Percentiles rank a stretch among this genome's conserved stretches.
phyloP scores from a whole-genome alignment of 139 green algal genomes.

The Axilococcus clingmanii region DNA sequence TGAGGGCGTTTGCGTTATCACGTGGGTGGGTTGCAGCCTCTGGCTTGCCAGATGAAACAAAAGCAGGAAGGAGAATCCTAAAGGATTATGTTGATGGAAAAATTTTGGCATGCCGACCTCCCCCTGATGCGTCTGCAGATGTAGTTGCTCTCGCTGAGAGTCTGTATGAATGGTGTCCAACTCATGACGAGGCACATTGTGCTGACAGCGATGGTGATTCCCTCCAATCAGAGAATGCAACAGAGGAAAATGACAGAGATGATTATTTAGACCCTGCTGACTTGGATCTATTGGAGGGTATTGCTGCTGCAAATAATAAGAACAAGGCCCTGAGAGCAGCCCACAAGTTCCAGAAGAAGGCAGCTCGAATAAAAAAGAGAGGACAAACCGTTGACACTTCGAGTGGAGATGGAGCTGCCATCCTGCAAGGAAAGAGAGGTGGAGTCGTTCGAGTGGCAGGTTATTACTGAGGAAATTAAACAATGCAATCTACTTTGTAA shows the following conservation, averaged over 20 bases:
- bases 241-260: neutral
- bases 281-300: slow-evolving; percentile 6
- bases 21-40: slow-evolving; percentile 56
- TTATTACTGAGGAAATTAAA: neutral
- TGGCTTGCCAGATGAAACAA: slow-evolving; percentile 81
- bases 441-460: neutral
- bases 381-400: neutral
- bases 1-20: slow-evolving; percentile 45
- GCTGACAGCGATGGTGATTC: neutral
- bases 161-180: neutral
- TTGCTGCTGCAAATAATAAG: neutral
- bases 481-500: neutral
- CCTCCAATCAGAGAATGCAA: neutral
- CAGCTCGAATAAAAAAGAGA: slow-evolving; percentile 36
- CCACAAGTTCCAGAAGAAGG: slow-evolving; percentile 80
- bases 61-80: slow-evolving; percentile 65
- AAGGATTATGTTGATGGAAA: slow-evolving; percentile 87
- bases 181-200: neutral
- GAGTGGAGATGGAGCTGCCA: too few species aligned
- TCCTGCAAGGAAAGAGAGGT: slow-evolving; percentile 2
- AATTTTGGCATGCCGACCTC: slow-evolving; percentile 71
- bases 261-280: neutral
- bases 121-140: slow-evolving; percentile 34
- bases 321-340: slow-evolving; percentile 33
- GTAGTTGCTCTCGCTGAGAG: neutral